Percentiles rank a stretch among this genome's conserved stretches.
Evolutionary conservation across 257 asterid genomes (phyloP).

Genomic region (Scutellaria barbata): DNA sequence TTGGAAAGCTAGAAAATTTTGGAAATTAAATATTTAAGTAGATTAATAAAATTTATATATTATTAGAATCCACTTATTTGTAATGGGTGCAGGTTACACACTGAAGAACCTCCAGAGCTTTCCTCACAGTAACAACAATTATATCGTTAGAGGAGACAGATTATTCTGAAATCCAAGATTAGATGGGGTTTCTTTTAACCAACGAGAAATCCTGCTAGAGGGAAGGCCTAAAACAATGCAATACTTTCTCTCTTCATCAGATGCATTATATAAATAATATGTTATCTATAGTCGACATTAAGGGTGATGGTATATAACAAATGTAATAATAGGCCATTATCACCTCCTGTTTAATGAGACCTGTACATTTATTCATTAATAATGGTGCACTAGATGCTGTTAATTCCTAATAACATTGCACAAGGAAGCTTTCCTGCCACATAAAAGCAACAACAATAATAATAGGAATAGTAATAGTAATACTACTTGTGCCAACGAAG

Average conservation of each 20-base stretch:
- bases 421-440: background rate
- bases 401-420: slow-evolving; percentile 18
- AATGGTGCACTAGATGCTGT: slow-evolving; percentile 14
- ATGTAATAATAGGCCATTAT: background rate
- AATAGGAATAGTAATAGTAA: background rate
- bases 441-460: slow-evolving; percentile 13
- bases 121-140: slow-evolving; percentile 12
- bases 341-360: background rate
- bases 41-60: background rate
- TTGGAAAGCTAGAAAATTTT: background rate
- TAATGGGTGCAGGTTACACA: background rate
- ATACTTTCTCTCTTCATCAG: background rate
- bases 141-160: slow-evolving; percentile 13
- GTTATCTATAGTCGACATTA: background rate
- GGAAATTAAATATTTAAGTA: slow-evolving; percentile 1
- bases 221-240: background rate
- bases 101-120: slow-evolving; percentile 4
- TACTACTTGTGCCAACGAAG: slow-evolving; percentile 9
- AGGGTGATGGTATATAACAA: background rate
- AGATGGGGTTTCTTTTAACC: background rate
- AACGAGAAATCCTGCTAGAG: slow-evolving; percentile 8
- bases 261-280: too few species aligned
- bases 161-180: background rate
- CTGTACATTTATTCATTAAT: slow-evolving; percentile 11
- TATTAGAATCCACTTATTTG: background rate